A percentile compares a stretch with the other conserved stretches of the same genome.
phyloP scores from a whole-genome alignment of 202 grass and related monocot species.

The Schoenoplectus triqueter region DNA sequence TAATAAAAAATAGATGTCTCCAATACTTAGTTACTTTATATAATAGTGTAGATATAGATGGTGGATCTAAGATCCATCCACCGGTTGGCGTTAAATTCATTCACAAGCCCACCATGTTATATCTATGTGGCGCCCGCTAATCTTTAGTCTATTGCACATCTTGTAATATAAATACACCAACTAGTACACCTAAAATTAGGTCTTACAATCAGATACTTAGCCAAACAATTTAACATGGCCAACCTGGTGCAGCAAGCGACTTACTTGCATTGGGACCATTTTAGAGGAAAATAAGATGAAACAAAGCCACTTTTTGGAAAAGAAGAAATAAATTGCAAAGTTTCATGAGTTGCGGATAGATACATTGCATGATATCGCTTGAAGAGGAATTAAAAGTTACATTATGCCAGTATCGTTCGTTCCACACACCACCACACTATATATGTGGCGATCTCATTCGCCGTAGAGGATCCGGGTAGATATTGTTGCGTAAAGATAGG shows the following conservation, averaged over 20 bases:
- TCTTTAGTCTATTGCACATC: background rate
- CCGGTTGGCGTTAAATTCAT: constrained; percentile 22
- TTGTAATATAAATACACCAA: constrained; percentile 21
- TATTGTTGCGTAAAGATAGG: too few relatives aligned
- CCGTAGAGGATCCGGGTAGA: background rate
- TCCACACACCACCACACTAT: too few relatives aligned
- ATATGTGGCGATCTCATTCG: background rate
- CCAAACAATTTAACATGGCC: constrained; percentile 37
- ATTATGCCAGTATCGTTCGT: too few relatives aligned
- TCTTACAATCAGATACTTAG: constrained; percentile 15
- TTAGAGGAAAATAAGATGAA: constrained; percentile 2
- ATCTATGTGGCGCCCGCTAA: constrained; percentile 4
- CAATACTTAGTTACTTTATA: too few relatives aligned
- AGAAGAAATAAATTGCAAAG: constrained; percentile 6
- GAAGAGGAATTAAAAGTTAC: background rate
- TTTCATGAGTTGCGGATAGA: constrained; percentile 12
- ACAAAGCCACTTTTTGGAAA: background rate
- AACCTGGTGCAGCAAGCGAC: constrained; percentile 25
- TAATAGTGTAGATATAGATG: too few relatives aligned
- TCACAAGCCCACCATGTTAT: constrained; percentile 27
- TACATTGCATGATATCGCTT: constrained; percentile 1
- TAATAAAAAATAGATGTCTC: too few relatives aligned
- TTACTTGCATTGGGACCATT: constrained; percentile 25
- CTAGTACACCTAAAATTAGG: constrained; percentile 28
- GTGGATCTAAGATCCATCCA: constrained; percentile 11